phyloP scores from a whole-genome alignment of 495 filamentous ascomycete species.

The Tuber calosporum region DNA sequence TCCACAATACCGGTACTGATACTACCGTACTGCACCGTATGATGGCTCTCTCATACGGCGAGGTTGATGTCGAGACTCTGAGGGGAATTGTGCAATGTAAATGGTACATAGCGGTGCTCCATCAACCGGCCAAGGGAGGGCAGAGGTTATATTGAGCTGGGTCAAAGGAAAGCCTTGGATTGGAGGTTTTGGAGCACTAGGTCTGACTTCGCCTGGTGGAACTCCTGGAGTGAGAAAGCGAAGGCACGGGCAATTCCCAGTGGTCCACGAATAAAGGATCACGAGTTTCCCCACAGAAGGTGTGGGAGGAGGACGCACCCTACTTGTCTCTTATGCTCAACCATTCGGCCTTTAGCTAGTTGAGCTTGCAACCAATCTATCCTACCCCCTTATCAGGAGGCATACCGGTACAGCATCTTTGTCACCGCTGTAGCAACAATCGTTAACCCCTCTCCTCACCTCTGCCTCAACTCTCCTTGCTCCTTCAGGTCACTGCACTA shows the following conservation, averaged over 20 bases:
- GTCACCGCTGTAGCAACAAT: not conserved
- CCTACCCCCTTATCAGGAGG: too few species aligned
- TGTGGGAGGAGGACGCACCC: not conserved
- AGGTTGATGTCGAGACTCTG: not conserved
- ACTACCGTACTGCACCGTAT: not conserved
- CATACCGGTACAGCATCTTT: not conserved
- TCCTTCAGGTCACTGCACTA: not conserved
- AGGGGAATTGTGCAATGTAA: not conserved
- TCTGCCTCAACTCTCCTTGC: not conserved
- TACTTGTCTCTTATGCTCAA: not conserved
- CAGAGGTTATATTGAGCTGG: not conserved
- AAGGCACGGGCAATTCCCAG: not conserved
- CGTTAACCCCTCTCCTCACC: not conserved
- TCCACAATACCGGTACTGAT: slow-evolving; percentile 1
- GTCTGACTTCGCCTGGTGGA: not conserved
- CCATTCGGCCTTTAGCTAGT: not conserved
- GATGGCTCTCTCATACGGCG: not conserved
- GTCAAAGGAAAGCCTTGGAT: not conserved
- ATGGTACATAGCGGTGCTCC: not conserved
- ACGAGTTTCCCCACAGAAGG: not conserved
- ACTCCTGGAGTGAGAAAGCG: not conserved
- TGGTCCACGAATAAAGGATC: not conserved
- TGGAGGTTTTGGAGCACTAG: not conserved
- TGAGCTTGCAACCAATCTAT: not conserved
- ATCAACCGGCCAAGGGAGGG: not conserved